Conservation (phyloP, 2,329 filamentous ascomycete genomes). For the Fusarium beomiforme region DNA sequence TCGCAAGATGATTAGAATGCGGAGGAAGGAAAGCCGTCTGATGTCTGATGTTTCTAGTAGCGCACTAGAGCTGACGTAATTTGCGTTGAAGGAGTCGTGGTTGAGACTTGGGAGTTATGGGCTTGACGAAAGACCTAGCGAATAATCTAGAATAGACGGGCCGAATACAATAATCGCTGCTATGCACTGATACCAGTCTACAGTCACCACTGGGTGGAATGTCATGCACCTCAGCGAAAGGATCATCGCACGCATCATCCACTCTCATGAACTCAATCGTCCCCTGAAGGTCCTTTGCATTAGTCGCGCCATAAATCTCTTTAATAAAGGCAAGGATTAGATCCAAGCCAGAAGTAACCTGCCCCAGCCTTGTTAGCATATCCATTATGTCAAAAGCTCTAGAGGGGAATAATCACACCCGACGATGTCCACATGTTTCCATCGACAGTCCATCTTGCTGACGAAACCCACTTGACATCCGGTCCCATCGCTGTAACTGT, state of each 20-base stretch:
- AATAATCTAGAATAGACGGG: no score
- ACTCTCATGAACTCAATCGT: not conserved
- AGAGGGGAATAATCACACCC: constrained; percentile 60
- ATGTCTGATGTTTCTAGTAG: no score
- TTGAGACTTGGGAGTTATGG: no score
- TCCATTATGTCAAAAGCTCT: no score
- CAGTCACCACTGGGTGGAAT: not conserved
- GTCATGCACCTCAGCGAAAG: not conserved
- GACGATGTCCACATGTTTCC: constrained; percentile 71
- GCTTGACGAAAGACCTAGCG: no score
- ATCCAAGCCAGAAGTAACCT: not conserved
- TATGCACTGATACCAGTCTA: no score
- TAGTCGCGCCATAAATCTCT: not conserved
- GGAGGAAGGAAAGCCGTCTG: not conserved
- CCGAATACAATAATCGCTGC: no score
- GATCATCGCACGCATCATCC: not conserved
- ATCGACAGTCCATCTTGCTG: constrained; percentile 68
- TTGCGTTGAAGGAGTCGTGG: no score
- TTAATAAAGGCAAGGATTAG: not conserved
- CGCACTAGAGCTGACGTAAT: no score
- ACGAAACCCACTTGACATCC: constrained; percentile 62
- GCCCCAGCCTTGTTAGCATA: no score
- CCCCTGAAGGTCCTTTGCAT: not conserved
- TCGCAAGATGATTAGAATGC: not conserved
- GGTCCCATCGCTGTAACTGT: constrained; percentile 49